phyloP scores from a whole-genome alignment of 2,329 filamentous ascomycete species.

The Fusarium buharicum region DNA sequence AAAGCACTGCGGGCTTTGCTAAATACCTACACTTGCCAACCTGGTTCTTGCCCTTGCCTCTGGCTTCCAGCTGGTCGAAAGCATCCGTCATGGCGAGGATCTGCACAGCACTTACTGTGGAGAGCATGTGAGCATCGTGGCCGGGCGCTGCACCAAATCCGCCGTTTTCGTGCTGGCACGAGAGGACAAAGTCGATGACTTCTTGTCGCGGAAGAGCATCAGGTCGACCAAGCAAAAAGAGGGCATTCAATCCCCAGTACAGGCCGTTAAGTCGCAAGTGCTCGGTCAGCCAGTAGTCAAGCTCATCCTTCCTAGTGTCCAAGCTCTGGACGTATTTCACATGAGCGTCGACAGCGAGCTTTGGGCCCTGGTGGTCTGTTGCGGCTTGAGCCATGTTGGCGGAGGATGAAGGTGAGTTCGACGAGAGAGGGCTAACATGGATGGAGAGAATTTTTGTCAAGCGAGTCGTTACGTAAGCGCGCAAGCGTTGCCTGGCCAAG shows the following conservation, averaged over 20 bases:
- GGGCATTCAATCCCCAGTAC: slow-evolving; percentile 93
- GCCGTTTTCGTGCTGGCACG: slow-evolving; percentile 88
- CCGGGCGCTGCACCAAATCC: slow-evolving; percentile 94
- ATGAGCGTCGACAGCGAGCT: slow-evolving; percentile 69
- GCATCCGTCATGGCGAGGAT: slow-evolving; percentile 89
- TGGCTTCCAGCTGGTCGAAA: slow-evolving; percentile 80
- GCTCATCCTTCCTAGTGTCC: slow-evolving; percentile 90
- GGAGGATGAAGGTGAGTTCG: slow-evolving; percentile 15
- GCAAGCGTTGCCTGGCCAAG: slow-evolving; percentile 14
- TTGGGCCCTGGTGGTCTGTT: slow-evolving; percentile 51
- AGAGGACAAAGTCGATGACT: slow-evolving; percentile 92
- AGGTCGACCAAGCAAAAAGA: slow-evolving; percentile 84
- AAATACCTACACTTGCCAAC: slow-evolving; percentile 79
- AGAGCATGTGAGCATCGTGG: slow-evolving; percentile 96
- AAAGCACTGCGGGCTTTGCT: slow-evolving; percentile 16
- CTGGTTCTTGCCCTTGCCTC: slow-evolving; percentile 70
- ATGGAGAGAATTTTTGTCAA: slow-evolving; percentile 30
- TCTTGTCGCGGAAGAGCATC: slow-evolving; percentile 82
- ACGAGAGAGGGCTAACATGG: slow-evolving; percentile 7
- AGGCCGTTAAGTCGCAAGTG: slow-evolving; percentile 94
- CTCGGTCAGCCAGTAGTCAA: slow-evolving; percentile 98
- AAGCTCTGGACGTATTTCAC: slow-evolving; percentile 93
- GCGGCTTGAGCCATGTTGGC: slow-evolving; percentile 47
- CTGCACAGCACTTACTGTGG: slow-evolving; percentile 94
- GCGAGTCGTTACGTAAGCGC: slow-evolving; percentile 31